These are phyloP conservation scores for Plasmopara viticola DNA, from an alignment of 352 stramenopile species.

Conservation along the genomic window DNA sequence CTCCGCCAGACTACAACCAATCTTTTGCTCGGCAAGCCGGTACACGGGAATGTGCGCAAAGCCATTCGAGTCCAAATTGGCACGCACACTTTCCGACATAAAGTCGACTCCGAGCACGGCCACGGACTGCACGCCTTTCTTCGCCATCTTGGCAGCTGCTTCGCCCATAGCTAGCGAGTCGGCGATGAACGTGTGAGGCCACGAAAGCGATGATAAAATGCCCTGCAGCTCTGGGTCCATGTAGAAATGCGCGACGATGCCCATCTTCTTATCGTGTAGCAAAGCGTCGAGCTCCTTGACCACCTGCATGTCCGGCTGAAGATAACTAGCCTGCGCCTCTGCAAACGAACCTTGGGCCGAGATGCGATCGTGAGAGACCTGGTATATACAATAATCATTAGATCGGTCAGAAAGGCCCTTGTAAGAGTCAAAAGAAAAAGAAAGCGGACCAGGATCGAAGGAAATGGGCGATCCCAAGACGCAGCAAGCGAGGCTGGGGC, in stretches of 20 bases:
- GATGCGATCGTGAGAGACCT: slow-evolving; percentile 72
- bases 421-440: neutral
- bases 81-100: slow-evolving; percentile 94
- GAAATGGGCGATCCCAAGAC: slow-evolving; percentile 72
- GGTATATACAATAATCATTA: slow-evolving; percentile 11
- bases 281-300: slow-evolving; percentile 84
- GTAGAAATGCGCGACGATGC: slow-evolving; percentile 97
- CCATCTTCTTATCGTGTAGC: slow-evolving; percentile 90
- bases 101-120: slow-evolving; percentile 96
- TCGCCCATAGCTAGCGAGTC: slow-evolving; percentile 98
- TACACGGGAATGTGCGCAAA: slow-evolving; percentile 93
- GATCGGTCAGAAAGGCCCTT: slow-evolving; percentile 1
- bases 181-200: slow-evolving; percentile 91
- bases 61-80: slow-evolving; percentile 91
- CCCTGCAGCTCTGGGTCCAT: slow-evolving; percentile 97
- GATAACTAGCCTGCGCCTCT: slow-evolving; percentile 82
- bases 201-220: slow-evolving; percentile 74
- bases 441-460: slow-evolving; percentile 62
- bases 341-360: slow-evolving; percentile 85
- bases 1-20: slow-evolving; percentile 94
- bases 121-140: slow-evolving; percentile 84
- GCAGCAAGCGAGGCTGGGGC: slow-evolving; percentile 49
- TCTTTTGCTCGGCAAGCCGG: slow-evolving; percentile 86
- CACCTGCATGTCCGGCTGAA: slow-evolving; percentile 76
- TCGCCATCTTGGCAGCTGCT: slow-evolving; percentile 92